Base-by-base conservation (phyloP, 352 stramenopile genomes). In the Peronospora tabacina region DNA sequence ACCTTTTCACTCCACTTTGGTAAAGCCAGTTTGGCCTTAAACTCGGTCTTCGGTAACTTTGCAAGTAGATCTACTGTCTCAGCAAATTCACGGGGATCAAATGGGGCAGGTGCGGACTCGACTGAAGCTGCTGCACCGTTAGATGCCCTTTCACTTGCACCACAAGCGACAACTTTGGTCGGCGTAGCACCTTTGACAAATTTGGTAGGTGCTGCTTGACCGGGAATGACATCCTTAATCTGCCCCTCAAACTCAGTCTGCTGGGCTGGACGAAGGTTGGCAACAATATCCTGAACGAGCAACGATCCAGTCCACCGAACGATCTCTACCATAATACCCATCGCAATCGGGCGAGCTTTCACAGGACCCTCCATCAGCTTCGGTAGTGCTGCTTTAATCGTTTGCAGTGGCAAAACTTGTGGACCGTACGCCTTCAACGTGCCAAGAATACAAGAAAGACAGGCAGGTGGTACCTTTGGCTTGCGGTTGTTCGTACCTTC, bases 1-100 rank as follows among this genome's bases (percentile, higher is more conserved):
- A 94, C 82, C 48, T 92, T 92, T 55, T 89, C 75, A 32, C 82
- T 94, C 83, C 83, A 94, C 50, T 94, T 94, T 5, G 82, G 67
- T 16, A 78, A 43, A 0, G 58, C 79, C 33, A 94, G 38, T 29
- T 91, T 91, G 0, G 73, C 49, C 36, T 83, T 83, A 56, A 90
- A 94, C 44, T 94, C 81, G 0, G 80, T 82, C 20, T 82, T 81
- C 0, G 79, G 72, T 0, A 94, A 66, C 47, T 90, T 92, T 0
- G 74, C 75, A 11, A 92, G 63, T 38, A 94, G 67, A 59, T 92
- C 76, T 11, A 94, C 77, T 3, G 77, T 90, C 48, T 92, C 83
- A 5, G 76, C 82, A 58, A 94, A 94, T 20, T 92, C 81, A 24
- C 83, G 74, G 7, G 83, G 79, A 48, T 94, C 83, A 34, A 92